phyloP scores from a whole-genome alignment of 2,329 filamentous ascomycete genomes.

The Salinomyces thailandicus region DNA sequence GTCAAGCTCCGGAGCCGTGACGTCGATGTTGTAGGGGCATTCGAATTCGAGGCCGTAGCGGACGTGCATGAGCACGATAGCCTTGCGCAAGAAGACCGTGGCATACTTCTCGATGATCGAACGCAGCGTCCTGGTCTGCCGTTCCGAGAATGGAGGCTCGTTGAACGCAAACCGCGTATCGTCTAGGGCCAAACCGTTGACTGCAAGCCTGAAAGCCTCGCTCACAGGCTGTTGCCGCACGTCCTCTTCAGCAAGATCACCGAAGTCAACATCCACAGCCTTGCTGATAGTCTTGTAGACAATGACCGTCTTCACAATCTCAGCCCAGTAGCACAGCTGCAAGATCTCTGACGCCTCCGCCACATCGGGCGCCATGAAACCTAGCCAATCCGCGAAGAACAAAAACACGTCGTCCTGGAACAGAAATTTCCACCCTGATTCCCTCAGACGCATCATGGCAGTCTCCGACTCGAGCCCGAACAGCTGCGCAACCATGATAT shows the following conservation, averaged over 20 bases:
- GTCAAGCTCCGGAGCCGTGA: conserved; percentile 52
- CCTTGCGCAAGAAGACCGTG: conserved; percentile 80
- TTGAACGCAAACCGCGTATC: conserved; percentile 5
- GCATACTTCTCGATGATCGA: conserved; percentile 64
- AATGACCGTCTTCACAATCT: conserved; percentile 72
- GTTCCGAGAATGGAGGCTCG: conserved; percentile 5
- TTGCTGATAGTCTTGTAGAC: conserved; percentile 34
- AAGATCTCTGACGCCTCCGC: conserved; percentile 47
- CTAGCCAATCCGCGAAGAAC: conserved; percentile 59
- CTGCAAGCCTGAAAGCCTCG: conserved; percentile 10
- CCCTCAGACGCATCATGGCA: conserved; percentile 13
- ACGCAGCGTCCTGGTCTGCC: conserved; percentile 21
- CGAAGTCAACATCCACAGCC: neutral
- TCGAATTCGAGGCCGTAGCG: conserved; percentile 80
- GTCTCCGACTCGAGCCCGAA: conserved; percentile 19
- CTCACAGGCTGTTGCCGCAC: conserved; percentile 1
- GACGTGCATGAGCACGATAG: conserved; percentile 71
- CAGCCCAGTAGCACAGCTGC: conserved; percentile 77
- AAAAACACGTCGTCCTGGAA: conserved; percentile 62
- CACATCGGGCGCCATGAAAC: conserved; percentile 19
- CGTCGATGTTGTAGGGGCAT: conserved; percentile 41
- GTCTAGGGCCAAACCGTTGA: conserved; percentile 9
- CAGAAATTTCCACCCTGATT: conserved; percentile 34
- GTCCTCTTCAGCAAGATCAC: conserved; percentile 3
- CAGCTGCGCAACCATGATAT: conserved; percentile 21